Evolutionary conservation across 2,329 filamentous ascomycete genomes (phyloP).

Genomic region (Diplodia sapinea): DNA sequence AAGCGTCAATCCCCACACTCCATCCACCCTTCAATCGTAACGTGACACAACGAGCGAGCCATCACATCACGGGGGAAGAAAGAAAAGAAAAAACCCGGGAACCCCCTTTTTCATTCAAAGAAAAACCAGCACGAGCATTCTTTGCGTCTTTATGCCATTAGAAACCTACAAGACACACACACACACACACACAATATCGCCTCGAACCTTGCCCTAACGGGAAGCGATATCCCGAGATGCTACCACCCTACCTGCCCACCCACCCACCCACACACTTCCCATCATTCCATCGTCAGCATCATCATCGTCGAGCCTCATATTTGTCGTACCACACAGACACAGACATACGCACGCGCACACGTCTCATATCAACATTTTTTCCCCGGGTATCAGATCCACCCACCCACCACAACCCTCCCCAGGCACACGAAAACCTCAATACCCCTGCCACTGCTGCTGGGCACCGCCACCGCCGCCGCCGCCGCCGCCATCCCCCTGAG

Average conservation of each 20-base stretch:
- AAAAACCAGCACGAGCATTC: conserved; percentile 3
- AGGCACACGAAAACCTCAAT: background rate
- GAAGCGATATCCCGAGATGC: background rate
- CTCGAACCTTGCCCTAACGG: background rate
- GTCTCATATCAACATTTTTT: background rate
- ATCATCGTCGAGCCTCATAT: no score
- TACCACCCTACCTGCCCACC: background rate
- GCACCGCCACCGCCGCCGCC: background rate
- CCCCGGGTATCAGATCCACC: background rate
- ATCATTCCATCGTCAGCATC: background rate
- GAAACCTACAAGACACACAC: background rate
- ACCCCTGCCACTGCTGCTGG: conserved; percentile 24
- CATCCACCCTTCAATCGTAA: conserved; percentile 2
- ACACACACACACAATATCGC: background rate
- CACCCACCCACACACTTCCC: background rate
- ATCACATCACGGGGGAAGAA: background rate
- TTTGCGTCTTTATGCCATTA: background rate
- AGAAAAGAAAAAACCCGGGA: background rate
- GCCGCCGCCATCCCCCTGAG: background rate
- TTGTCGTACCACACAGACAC: no score
- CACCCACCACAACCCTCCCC: background rate
- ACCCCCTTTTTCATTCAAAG: background rate
- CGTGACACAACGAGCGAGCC: conserved; percentile 3
- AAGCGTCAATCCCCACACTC: background rate
- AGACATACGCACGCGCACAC: no score